Evolutionary conservation across 2,329 filamentous ascomycete genomes (phyloP).

Genomic region (Colletotrichum melonis): DNA sequence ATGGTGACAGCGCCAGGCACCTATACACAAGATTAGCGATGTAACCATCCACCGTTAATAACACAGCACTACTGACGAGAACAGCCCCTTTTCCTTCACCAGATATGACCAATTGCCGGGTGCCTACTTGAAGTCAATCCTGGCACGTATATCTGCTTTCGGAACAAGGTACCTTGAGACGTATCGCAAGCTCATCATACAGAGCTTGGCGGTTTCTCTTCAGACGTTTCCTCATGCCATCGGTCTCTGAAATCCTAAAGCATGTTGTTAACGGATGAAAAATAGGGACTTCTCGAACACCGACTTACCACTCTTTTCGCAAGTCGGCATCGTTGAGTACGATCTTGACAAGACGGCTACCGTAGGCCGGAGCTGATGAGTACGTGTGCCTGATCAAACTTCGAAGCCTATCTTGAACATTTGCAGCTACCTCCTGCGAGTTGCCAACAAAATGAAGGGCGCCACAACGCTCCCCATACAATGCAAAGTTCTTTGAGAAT

Average conservation of each 20-base stretch:
- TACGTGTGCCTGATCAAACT: constrained; percentile 25
- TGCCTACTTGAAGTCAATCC: constrained; percentile 1
- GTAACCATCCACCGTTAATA: too few species aligned
- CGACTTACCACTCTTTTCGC: constrained; percentile 3
- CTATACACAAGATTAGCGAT: neutral
- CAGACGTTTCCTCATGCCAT: constrained; percentile 13
- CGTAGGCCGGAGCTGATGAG: constrained; percentile 21
- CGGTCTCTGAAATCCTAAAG: constrained; percentile 5
- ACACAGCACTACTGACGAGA: constrained; percentile 7
- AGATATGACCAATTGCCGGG: constrained; percentile 28
- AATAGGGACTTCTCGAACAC: neutral
- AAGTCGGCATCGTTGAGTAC: neutral
- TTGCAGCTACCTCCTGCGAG: constrained; percentile 4
- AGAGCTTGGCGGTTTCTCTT: constrained; percentile 1
- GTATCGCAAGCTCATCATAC: neutral
- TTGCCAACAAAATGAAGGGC: constrained; percentile 37
- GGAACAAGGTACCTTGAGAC: neutral
- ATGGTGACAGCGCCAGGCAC: constrained; percentile 1
- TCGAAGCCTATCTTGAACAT: constrained; percentile 25
- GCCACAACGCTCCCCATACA: constrained; percentile 50
- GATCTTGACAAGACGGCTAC: constrained; percentile 21
- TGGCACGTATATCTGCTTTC: neutral
- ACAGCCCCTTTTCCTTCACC: constrained; percentile 13
- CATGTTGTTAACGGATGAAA: neutral
- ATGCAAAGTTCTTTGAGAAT: constrained; percentile 52